Base-by-base conservation (phyloP, 129 eudicot species). In the Heracleum sosnowskyi region DNA sequence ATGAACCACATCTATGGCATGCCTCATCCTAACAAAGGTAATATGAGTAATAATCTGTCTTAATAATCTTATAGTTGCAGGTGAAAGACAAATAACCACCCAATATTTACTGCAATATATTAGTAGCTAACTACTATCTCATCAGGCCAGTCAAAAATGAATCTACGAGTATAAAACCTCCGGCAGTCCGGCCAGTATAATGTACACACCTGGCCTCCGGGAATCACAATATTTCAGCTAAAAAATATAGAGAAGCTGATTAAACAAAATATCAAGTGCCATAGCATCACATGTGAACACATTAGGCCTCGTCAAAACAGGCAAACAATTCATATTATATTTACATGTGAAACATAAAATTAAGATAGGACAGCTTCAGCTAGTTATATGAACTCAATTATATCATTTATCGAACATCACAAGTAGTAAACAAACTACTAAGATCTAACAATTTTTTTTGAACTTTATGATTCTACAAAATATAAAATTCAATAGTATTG, bases 131-230 rank as follows among this genome's bases (percentile, higher is more conserved):
- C 24, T 31, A 69, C 0, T 29, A 63, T 63, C 70, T 63, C 34
- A 28, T 63, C 34, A 31, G 35, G 7, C 31, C 37, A 62, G 12
- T 26, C 36, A 11, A 11, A 63, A 37, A 63, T 29, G 37, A 36
- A 63, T 11, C 20, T 63, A 16, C 11, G 41, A 17, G 16, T 8
- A 37, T 3, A 10, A 37, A 71, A 37, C 3, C 34, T 39, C 16
- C 12, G n/a, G n/a, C n/a, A n/a, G n/a, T 39, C 16, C 12, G 1
- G 47, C 29, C 46, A 69, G 2, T 20, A 12, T 17, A 42, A 78
- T 73, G 34, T 80, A 82, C 86, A 79, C 83, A 96, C 99, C 99
- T 96, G 99, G 82, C 99, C 99, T 87, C 99, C 99, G n/a, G n/a
- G n/a, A n/a, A n/a, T n/a, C n/a, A n/a, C n/a, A n/a, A n/a, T n/a